These are phyloP conservation scores for Grosmannia huntii DNA, from an alignment of 2,329 filamentous ascomycete genomes.

Conservation along the genomic window DNA sequence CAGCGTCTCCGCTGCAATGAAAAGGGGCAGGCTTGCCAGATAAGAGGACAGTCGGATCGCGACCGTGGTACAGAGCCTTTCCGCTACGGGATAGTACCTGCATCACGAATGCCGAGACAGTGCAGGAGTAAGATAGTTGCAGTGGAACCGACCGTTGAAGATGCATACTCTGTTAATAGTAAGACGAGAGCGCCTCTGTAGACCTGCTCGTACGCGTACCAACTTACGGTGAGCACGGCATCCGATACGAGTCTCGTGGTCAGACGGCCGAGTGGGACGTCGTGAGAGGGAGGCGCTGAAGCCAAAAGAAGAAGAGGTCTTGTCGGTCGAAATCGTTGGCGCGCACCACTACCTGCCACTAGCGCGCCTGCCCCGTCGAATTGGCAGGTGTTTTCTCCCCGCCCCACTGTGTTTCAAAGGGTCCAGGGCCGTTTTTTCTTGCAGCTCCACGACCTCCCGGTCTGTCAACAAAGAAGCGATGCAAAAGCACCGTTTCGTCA, in stretches of 20 bases:
- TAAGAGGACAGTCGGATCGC: neutral
- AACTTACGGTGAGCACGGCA: neutral
- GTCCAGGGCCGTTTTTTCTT: neutral
- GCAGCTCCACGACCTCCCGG: neutral
- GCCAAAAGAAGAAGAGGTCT: neutral
- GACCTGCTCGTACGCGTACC: neutral
- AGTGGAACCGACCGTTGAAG: neutral
- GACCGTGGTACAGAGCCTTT: neutral
- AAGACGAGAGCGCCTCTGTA: too few relatives aligned
- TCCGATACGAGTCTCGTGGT: neutral
- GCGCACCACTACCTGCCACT: neutral
- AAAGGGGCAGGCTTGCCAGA: neutral
- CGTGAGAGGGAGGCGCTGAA: neutral
- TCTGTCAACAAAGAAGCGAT: neutral
- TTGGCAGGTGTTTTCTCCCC: neutral
- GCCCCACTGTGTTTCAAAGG: slow-evolving; percentile 4
- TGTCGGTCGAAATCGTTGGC: neutral
- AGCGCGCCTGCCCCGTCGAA: neutral
- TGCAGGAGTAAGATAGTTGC: neutral
- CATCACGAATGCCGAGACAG: neutral
- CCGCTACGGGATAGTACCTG: neutral
- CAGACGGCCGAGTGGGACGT: neutral
- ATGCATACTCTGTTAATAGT: neutral
- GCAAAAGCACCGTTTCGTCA: neutral
- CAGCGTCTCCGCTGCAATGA: neutral